phyloP scores from a whole-genome alignment of 345 rosid species.

The Erucastrum elatum region DNA sequence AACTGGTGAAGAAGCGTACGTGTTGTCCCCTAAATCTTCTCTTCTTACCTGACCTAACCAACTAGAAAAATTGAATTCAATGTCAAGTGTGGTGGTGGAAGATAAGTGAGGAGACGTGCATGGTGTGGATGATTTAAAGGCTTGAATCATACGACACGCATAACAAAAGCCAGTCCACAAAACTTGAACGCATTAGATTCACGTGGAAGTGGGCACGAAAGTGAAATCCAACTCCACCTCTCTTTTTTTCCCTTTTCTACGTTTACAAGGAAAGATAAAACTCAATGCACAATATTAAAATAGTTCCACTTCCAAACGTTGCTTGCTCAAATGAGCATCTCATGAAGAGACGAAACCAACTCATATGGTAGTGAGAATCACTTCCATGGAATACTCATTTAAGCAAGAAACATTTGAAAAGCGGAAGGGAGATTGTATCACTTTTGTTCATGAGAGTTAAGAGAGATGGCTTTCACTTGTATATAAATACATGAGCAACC shows the following conservation, averaged over 20 bases:
- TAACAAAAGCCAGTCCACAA: constrained; percentile 19
- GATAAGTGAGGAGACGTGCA: constrained; percentile 32
- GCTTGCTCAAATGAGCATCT: constrained; percentile 46
- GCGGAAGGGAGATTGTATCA: constrained; percentile 11
- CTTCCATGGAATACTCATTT: constrained; percentile 44
- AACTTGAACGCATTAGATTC: constrained; percentile 41
- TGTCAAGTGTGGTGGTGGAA: constrained; percentile 9
- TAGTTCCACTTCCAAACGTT: constrained; percentile 36
- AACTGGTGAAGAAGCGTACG: constrained; percentile 20
- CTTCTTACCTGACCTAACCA: background rate
- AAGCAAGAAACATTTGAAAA: constrained; percentile 42
- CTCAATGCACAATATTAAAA: background rate
- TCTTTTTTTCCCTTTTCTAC: background rate
- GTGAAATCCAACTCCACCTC: constrained; percentile 2
- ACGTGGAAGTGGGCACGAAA: constrained; percentile 27
- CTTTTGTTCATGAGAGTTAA: constrained; percentile 6
- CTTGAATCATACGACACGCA: constrained; percentile 34
- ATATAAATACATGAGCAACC: constrained; percentile 5
- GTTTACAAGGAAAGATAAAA: constrained; percentile 14
- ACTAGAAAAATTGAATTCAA: background rate
- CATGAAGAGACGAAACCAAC: constrained; percentile 16
- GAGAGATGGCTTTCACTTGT: constrained; percentile 12
- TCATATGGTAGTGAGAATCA: constrained; percentile 2
- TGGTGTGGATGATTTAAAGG: constrained; percentile 29
- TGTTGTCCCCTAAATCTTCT: constrained; percentile 11